A percentile compares a stretch with the other conserved stretches of the same genome.
phyloP scores from a whole-genome alignment of 768 basidiomycete genomes.

The Calocybe cyanea region DNA sequence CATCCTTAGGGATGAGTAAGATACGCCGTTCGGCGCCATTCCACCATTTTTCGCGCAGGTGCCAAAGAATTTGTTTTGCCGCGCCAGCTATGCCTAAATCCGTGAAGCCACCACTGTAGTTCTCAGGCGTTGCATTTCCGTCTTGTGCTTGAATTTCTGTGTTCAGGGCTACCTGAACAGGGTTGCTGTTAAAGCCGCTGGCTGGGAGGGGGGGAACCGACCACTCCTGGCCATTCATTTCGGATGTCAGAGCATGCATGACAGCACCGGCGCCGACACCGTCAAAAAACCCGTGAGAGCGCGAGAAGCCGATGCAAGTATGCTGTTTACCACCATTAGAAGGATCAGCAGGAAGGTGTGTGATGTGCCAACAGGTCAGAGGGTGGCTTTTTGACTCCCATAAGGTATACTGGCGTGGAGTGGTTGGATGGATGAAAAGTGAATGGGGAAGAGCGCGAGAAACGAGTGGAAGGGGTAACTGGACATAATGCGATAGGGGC shows the following conservation, averaged over 20 bases:
- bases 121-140: not conserved
- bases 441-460: constrained; percentile 32
- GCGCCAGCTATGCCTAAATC: constrained; percentile 25
- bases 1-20: constrained; percentile 29
- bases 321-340: constrained; percentile 24
- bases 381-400: constrained; percentile 33
- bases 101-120: constrained; percentile 21
- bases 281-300: constrained; percentile 40
- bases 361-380: constrained; percentile 42
- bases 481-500: constrained; percentile 33
- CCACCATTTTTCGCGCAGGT: constrained; percentile 34
- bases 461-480: constrained; percentile 27
- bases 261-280: constrained; percentile 34
- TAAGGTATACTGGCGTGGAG: constrained; percentile 30
- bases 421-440: constrained; percentile 35
- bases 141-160: constrained; percentile 6
- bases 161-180: constrained; percentile 27
- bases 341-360: constrained; percentile 31
- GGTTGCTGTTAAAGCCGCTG: constrained; percentile 29
- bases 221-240: constrained; percentile 35
- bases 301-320: constrained; percentile 38
- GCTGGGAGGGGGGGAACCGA: constrained; percentile 28
- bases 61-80: constrained; percentile 30
- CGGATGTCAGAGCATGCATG: constrained; percentile 34
- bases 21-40: constrained; percentile 30